A percentile compares a stretch with the other conserved stretches of the same genome.
These are phyloP conservation scores for Leptographium flavum DNA, from an alignment of 2,329 filamentous ascomycete genomes.

Conservation along the genomic window DNA sequence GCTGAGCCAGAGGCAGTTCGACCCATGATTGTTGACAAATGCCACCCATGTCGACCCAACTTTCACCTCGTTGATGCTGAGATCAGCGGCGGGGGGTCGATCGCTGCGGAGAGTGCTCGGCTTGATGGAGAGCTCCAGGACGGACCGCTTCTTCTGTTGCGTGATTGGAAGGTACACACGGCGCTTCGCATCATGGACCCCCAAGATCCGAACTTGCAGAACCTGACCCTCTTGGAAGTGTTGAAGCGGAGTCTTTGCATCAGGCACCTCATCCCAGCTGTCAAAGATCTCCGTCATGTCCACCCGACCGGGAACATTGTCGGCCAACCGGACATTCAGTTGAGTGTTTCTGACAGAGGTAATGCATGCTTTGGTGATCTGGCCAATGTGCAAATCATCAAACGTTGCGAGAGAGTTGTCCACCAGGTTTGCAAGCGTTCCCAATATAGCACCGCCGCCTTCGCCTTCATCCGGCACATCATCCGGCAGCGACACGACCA, in stretches of 20 bases:
- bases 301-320: slow-evolving; percentile 82
- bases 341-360: slow-evolving; percentile 83
- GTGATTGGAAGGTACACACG: slow-evolving; percentile 86
- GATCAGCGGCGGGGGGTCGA: slow-evolving; percentile 25
- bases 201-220: slow-evolving; percentile 63
- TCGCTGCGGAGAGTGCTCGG: slow-evolving; percentile 43
- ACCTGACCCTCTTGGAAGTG: slow-evolving; percentile 59
- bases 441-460: not conserved
- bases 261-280: slow-evolving; percentile 69
- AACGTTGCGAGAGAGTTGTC: slow-evolving; percentile 49
- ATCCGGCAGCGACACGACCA: slow-evolving; percentile 40
- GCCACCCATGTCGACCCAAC: slow-evolving; percentile 60
- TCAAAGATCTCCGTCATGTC: slow-evolving; percentile 88
- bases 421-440: slow-evolving; percentile 27
- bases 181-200: slow-evolving; percentile 78
- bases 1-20: slow-evolving; percentile 78
- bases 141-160: slow-evolving; percentile 66
- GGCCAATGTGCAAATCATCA: slow-evolving; percentile 63
- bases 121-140: slow-evolving; percentile 80
- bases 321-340: slow-evolving; percentile 76
- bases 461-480: slow-evolving; percentile 23
- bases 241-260: slow-evolving; percentile 67
- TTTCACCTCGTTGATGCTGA: slow-evolving; percentile 60
- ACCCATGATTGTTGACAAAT: slow-evolving; percentile 79
- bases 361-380: slow-evolving; percentile 60